These are phyloP conservation scores for Colletotrichum sp. DNA, from an alignment of 2,329 filamentous ascomycete genomes.

Conservation along the genomic window DNA sequence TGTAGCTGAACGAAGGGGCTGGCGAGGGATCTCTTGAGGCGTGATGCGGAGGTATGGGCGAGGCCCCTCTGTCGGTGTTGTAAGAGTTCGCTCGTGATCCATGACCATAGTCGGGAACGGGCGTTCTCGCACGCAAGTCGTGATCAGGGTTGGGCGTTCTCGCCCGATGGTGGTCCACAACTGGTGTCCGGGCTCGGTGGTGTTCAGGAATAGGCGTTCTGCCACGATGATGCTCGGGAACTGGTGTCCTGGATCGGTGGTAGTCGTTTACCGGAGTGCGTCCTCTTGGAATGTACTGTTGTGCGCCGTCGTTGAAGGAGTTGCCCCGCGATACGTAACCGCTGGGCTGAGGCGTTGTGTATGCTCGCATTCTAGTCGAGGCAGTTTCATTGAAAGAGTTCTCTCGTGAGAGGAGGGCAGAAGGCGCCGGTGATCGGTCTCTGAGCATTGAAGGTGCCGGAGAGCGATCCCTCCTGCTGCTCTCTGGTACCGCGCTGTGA, in stretches of 20 bases:
- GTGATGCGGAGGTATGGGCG: conserved; percentile 32
- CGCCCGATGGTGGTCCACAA: not conserved
- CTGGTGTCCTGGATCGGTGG: not conserved
- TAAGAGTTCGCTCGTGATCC: conserved; percentile 29
- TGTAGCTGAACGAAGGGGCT: conserved; percentile 36
- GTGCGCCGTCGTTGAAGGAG: conserved; percentile 18
- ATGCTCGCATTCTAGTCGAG: conserved; percentile 22
- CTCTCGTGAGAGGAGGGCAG: conserved; percentile 22
- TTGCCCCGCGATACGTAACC: conserved; percentile 19
- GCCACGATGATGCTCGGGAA: not conserved
- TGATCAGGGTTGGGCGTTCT: not conserved
- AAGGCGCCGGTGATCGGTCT: conserved; percentile 21
- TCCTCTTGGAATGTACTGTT: conserved; percentile 17
- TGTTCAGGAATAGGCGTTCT: not conserved
- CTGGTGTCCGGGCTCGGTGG: not conserved
- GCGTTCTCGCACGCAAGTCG: conserved; percentile 16
- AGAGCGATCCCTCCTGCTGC: conserved; percentile 13
- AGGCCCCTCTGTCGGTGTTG: conserved; percentile 36
- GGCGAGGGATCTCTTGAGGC: conserved; percentile 43
- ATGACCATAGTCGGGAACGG: conserved; percentile 4
- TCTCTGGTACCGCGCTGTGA: conserved; percentile 10
- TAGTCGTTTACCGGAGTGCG: conserved; percentile 4
- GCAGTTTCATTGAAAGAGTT: conserved; percentile 16
- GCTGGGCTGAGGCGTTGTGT: conserved; percentile 13
- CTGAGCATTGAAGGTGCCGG: conserved; percentile 19